A percentile compares a stretch with the other conserved stretches of the same genome.
These are phyloP conservation scores for Groenewaldozyma salmanticensis DNA, from an alignment of 805 yeast genomes.

Conservation along the genomic window DNA sequence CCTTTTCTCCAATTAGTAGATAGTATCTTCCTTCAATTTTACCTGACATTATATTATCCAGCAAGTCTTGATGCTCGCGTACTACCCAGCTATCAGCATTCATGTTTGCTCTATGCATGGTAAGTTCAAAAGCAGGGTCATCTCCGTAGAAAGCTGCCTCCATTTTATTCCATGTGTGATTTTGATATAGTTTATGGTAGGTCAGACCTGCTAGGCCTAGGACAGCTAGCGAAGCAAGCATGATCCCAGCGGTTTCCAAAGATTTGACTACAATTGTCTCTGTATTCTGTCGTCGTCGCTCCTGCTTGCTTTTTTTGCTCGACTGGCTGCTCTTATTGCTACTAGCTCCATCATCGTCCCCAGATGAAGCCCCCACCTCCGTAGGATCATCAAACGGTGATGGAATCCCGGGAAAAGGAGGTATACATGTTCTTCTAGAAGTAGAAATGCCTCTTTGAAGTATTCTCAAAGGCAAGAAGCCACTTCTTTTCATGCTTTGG, in stretches of 20 bases:
- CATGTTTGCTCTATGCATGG: constrained; percentile 33
- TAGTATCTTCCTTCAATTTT: constrained; percentile 58
- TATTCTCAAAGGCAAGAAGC: neutral
- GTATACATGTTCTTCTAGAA: neutral
- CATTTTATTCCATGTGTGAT: constrained; percentile 55
- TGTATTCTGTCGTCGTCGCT: constrained; percentile 2
- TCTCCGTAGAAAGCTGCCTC: constrained; percentile 56
- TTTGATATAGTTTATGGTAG: constrained; percentile 54
- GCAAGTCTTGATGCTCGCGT: constrained; percentile 53
- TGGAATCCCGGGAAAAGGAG: constrained; percentile 7
- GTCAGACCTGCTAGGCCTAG: constrained; percentile 63
- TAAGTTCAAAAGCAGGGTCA: constrained; percentile 52
- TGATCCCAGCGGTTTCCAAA: constrained; percentile 58
- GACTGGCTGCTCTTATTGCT: neutral
- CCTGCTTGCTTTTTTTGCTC: neutral
- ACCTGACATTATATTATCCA: constrained; percentile 61
- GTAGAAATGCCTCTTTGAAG: neutral
- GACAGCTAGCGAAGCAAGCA: constrained; percentile 57
- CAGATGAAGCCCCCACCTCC: constrained; percentile 1
- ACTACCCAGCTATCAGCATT: constrained; percentile 48
- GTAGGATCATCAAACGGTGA: constrained; percentile 5
- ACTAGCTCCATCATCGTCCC: constrained; percentile 2
- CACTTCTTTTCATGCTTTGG: neutral
- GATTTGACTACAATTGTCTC: constrained; percentile 11
- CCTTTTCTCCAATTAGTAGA: constrained; percentile 71